Evolutionary conservation across 2,329 filamentous ascomycete genomes (phyloP), one percentile per base, ranked within the genome.

Genomic region (Ceratocystis cacaofunesta): DNA sequence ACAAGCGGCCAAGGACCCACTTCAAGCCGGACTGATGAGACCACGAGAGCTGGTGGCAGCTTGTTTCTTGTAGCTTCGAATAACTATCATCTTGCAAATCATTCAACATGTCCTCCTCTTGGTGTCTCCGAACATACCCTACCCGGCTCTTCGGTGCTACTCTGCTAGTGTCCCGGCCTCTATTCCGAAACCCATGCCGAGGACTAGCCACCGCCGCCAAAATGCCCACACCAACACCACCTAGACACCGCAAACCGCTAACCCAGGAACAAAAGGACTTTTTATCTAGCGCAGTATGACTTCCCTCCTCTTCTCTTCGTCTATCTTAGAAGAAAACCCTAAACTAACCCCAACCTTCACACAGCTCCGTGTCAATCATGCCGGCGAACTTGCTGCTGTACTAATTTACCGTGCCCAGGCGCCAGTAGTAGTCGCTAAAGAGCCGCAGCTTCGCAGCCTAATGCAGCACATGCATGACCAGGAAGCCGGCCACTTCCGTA

Each of bases 381-480:
- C 94, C 28, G 94, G 94, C 73, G 94, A 99, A 77, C 84, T 99
- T n/a, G 94, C 94, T 65, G 94, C 94, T 36, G 92, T 90, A 30
- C 84, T 95, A 65, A 99, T 99, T 75, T 99, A 97, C 78, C 85
- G 85, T 1, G 86, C 90, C 1, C 94, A 99, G 75, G 92, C 85
- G 0, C 90, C 92, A 0, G 83, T 86, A n/a, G 78, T 97, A 63
- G 80, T 90, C 66, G 82, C 84, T 69, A 83, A 87, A 3, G 87
- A 96, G 74, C 92, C 94, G 0, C 89, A 96, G 73, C 85, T 99
- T 19, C 87, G 90, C 5, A 88, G 90, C 0, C 78, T 97, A 41
- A 96, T 99, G 90, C 84, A 86, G 71, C 94, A 97, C 80, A 99
- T 99, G 94, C 92, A 96, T 79, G 90, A 94, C 71, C 94, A 99